Evolutionary conservation across 2,329 filamentous ascomycete genomes (phyloP).

Genomic region (Chrysoporthe cubensis): DNA sequence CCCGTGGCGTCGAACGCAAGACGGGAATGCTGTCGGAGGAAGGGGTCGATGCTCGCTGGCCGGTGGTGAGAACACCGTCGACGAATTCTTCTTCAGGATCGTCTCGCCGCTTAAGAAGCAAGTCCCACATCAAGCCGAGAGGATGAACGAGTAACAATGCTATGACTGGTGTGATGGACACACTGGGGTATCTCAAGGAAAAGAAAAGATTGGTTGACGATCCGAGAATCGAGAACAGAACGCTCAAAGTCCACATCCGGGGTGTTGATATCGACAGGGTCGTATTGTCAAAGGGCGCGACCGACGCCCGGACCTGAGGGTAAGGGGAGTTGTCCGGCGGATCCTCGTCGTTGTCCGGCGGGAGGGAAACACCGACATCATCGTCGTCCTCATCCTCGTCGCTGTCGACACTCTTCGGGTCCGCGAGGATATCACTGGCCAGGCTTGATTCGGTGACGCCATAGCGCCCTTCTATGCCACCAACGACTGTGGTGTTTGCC

Average conservation of each 20-base stretch:
- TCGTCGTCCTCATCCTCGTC: conserved; percentile 39
- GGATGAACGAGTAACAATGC: conserved; percentile 84
- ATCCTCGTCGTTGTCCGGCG: conserved; percentile 51
- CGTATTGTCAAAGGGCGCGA: conserved; percentile 74
- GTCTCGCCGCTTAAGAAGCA: conserved; percentile 67
- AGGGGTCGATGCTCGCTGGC: conserved; percentile 27
- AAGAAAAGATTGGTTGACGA: conserved; percentile 89
- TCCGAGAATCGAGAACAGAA: conserved; percentile 78
- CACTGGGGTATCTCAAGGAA: conserved; percentile 86
- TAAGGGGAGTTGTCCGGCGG: conserved; percentile 75
- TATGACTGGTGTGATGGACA: conserved; percentile 88
- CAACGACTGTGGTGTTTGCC: conserved; percentile 54
- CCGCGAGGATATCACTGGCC: conserved; percentile 49
- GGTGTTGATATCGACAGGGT: conserved; percentile 84
- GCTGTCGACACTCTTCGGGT: conserved; percentile 44
- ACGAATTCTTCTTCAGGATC: conserved; percentile 54
- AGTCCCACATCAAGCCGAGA: conserved; percentile 79
- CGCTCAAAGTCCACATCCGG: conserved; percentile 83
- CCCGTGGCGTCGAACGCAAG: conserved; percentile 17
- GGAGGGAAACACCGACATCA: conserved; percentile 38
- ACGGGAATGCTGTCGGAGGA: conserved; percentile 22
- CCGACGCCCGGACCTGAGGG: conserved; percentile 78
- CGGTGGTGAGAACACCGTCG: conserved; percentile 42
- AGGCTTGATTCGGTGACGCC: conserved; percentile 54
- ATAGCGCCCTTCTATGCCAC: conserved; percentile 58